phyloP scores from a whole-genome alignment of 208 protist genomes.

The Acanthamoeba sp. region DNA sequence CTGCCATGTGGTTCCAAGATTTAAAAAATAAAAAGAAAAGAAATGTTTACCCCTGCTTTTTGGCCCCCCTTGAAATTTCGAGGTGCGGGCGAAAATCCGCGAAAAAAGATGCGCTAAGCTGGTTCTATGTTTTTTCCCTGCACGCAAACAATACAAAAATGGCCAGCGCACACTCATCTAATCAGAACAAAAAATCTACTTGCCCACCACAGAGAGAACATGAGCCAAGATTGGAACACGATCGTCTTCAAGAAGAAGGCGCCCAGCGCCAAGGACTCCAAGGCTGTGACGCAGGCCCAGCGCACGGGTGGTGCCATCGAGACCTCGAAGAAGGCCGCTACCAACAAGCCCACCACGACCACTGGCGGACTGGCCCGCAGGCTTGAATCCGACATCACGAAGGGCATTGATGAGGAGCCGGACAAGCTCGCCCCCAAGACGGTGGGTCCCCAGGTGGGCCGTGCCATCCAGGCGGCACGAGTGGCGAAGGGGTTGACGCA shows the following conservation, averaged over 20 bases:
- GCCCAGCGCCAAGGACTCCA: slow-evolving; percentile 55
- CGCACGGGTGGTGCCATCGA: slow-evolving; percentile 47
- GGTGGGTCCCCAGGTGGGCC: neutral
- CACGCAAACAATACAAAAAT: too few species aligned
- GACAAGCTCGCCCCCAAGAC: slow-evolving; percentile 69
- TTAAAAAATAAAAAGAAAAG: neutral
- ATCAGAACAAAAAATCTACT: neutral
- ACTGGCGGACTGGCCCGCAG: neutral
- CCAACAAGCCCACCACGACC: slow-evolving; percentile 51
- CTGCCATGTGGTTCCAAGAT: neutral
- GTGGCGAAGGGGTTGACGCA: slow-evolving; percentile 42
- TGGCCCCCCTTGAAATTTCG: too few species aligned
- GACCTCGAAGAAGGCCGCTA: slow-evolving; percentile 5
- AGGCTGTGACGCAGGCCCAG: slow-evolving; percentile 10
- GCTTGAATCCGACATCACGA: slow-evolving; percentile 15
- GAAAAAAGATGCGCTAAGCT: too few species aligned
- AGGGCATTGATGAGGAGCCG: slow-evolving; percentile 40
- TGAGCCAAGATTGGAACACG: slow-evolving; percentile 53
- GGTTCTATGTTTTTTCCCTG: too few species aligned
- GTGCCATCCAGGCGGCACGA: slow-evolving; percentile 30
- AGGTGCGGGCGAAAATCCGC: too few species aligned
- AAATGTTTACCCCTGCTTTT: too few species aligned
- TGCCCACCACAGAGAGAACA: neutral
- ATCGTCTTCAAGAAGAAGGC: slow-evolving; percentile 48
- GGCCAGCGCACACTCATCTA: neutral